These are phyloP conservation scores for Pilatotrama ljubarskyi DNA, from an alignment of 768 basidiomycete genomes.

Conservation along the genomic window DNA sequence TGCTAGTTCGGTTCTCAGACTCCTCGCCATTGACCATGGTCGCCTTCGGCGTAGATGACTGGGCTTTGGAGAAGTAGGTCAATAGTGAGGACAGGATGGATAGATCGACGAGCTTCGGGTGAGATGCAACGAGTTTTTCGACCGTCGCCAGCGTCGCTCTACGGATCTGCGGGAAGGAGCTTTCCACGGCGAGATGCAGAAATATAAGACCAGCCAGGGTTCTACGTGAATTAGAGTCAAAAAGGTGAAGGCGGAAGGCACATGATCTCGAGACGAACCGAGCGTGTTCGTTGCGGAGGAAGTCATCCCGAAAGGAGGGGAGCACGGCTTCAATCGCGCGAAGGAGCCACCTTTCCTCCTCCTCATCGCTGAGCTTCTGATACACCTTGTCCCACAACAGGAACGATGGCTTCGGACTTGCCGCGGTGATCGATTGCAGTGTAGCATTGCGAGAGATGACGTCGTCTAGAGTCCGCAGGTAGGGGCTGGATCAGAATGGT, in stretches of 20 bases:
- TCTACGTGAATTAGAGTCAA: conserved; percentile 36
- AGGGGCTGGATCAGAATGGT: conserved; percentile 2
- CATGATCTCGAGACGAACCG: conserved; percentile 42
- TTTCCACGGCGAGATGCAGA: conserved; percentile 67
- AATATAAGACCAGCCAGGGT: conserved; percentile 64
- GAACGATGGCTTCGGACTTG: conserved; percentile 77
- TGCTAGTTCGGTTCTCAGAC: conserved; percentile 45
- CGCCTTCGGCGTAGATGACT: conserved; percentile 27
- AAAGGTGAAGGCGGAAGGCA: not conserved
- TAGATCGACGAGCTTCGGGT: conserved; percentile 50
- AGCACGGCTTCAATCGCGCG: conserved; percentile 58
- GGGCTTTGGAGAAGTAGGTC: conserved; percentile 45
- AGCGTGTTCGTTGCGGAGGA: conserved; percentile 53
- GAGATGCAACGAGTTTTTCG: conserved; percentile 35
- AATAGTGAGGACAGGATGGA: conserved; percentile 64
- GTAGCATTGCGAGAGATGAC: conserved; percentile 48
- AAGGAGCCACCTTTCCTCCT: conserved; percentile 77
- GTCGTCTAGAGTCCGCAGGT: conserved; percentile 39
- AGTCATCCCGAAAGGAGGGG: conserved; percentile 47
- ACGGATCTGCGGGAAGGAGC: conserved; percentile 54
- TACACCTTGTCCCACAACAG: conserved; percentile 87
- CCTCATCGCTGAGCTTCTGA: conserved; percentile 58
- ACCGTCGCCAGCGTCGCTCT: conserved; percentile 47
- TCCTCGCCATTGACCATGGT: conserved; percentile 36
- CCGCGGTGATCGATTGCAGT: conserved; percentile 45